These are phyloP conservation scores for grape (Vitis vinifera) DNA, from an alignment of 164 flowering plant species.

Conservation along the genomic window ASM3070453v1 NC_081812.1:8864001-8864500, in stretches of 20 bases:
- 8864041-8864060: conserved; percentile 8
- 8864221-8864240: background rate
- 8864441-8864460: conserved; percentile 11
- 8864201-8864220: background rate
- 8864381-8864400: background rate
- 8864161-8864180: conserved; percentile 1
- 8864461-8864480: conserved; percentile 1
- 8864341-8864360: conserved; percentile 27
- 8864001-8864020: conserved; percentile 23
- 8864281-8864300: conserved; percentile 7
- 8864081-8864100: conserved; percentile 4
- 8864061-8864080: background rate
- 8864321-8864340: background rate
- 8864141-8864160: background rate
- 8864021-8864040: conserved; percentile 13
- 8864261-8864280: too few species aligned
- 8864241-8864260: too few species aligned
- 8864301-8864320: conserved; percentile 2
- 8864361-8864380: conserved; percentile 3
- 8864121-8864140: background rate
- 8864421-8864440: conserved; percentile 6
- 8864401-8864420: conserved; percentile 7
- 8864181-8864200: background rate
- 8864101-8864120: background rate
- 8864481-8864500: background rate